Percentiles rank a stretch among this genome's conserved stretches.
Evolutionary conservation across 2,329 filamentous ascomycete species (phyloP).

Genomic region (Xylariaceae sp.): DNA sequence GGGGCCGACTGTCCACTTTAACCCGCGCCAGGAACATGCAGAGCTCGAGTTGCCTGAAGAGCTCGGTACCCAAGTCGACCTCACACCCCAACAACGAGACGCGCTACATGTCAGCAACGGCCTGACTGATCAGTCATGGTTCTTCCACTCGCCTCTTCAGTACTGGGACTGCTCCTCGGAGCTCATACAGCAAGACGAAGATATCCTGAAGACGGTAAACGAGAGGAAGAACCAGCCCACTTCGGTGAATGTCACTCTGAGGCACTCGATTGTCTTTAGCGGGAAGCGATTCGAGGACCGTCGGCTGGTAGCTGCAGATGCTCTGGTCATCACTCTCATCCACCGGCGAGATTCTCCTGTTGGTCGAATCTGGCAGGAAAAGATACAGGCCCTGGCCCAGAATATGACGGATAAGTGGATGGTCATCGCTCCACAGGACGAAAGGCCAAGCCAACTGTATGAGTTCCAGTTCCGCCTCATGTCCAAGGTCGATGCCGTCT

Average conservation of each 20-base stretch:
- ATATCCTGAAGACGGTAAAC: conserved; percentile 67
- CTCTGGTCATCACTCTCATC: conserved; percentile 71
- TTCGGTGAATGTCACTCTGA: conserved; percentile 65
- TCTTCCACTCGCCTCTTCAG: conserved; percentile 75
- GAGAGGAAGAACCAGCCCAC: conserved; percentile 55
- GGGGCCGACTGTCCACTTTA: conserved; percentile 53
- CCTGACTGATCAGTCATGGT: conserved; percentile 61
- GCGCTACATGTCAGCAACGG: conserved; percentile 55
- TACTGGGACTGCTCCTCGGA: conserved; percentile 69
- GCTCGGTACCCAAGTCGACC: too few species aligned
- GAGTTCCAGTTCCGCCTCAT: conserved; percentile 76
- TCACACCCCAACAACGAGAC: conserved; percentile 45
- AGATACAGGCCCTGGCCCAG: conserved; percentile 47
- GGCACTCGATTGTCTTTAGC: conserved; percentile 75
- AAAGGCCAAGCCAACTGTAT: conserved; percentile 57
- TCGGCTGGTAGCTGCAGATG: conserved; percentile 65
- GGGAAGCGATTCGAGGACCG: conserved; percentile 70
- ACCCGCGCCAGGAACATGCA: conserved; percentile 38
- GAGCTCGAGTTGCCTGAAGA: too few species aligned
- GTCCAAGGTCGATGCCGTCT: conserved; percentile 58
- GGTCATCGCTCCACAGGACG: conserved; percentile 55
- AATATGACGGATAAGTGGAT: conserved; percentile 52
- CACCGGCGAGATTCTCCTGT: conserved; percentile 61
- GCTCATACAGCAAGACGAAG: conserved; percentile 51
- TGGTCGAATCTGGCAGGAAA: conserved; percentile 59